These are phyloP conservation scores for Brassica hybrid DNA, from an alignment of 441 rosid species.

Conservation along the genomic window DNA sequence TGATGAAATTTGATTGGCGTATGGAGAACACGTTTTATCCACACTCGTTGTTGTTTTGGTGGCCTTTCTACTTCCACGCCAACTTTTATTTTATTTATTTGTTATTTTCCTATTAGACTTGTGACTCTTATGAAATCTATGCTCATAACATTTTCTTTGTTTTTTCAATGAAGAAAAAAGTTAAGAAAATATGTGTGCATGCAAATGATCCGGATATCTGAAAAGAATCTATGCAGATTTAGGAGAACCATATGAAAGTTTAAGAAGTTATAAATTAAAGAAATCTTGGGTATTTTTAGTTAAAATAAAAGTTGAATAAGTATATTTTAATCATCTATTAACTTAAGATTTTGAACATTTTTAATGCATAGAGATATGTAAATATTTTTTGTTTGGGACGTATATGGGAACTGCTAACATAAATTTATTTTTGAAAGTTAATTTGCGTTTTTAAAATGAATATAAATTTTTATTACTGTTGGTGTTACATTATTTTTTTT, in stretches of 20 bases:
- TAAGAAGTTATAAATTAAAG: not conserved
- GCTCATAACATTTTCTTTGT: not conserved
- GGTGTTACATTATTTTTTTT: not conserved
- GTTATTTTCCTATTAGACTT: slow-evolving; percentile 8
- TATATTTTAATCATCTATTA: not conserved
- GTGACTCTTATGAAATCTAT: slow-evolving; percentile 1
- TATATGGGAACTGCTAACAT: not conserved
- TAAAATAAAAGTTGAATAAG: not conserved
- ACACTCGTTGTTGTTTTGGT: slow-evolving; percentile 38
- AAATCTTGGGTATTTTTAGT: not conserved
- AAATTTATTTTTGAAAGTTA: not conserved
- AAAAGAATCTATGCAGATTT: not conserved
- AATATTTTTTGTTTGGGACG: not conserved
- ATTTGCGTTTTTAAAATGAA: not conserved
- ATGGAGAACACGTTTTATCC: slow-evolving; percentile 46
- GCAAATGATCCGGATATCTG: not conserved
- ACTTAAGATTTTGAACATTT: not conserved
- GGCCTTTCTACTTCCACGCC: slow-evolving; percentile 34
- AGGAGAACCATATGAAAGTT: not conserved
- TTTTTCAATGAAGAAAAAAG: not conserved
- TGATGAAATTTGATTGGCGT: slow-evolving; percentile 44
- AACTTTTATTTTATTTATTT: not conserved
- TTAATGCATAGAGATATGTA: not conserved
- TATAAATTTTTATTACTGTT: not conserved
- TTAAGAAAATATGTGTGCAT: not conserved